A percentile compares a stretch with the other conserved stretches of the same genome.
Evolutionary conservation across 164 flowering plant species (phyloP).

Genomic region (Kalanchoe fedtschenkoi): DNA sequence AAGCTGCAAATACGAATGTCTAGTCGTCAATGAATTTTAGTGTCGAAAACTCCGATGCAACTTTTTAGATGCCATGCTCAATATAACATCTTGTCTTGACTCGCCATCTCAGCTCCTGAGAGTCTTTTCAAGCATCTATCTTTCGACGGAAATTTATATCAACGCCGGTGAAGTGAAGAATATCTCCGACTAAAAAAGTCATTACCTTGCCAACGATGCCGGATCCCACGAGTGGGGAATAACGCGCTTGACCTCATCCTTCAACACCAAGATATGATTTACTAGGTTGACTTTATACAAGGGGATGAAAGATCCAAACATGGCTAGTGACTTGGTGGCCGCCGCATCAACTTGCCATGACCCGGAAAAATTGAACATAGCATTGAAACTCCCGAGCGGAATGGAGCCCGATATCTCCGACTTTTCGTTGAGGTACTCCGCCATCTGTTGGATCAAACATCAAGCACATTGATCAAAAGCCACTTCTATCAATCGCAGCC

Average conservation of each 20-base stretch:
- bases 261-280: conserved; percentile 38
- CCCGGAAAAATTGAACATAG: conserved; percentile 96
- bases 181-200: conserved; percentile 4
- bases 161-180: no score
- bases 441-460: conserved; percentile 59
- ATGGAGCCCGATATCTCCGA: conserved; percentile 49
- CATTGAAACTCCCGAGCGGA: conserved; percentile 92
- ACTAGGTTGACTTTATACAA: conserved; percentile 43
- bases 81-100: not conserved
- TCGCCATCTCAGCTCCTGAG: not conserved
- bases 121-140: not conserved
- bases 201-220: conserved; percentile 81
- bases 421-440: conserved; percentile 58
- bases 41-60: not conserved
- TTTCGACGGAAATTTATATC: no score
- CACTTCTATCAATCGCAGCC: not conserved
- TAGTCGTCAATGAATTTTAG: not conserved
- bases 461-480: conserved; percentile 2
- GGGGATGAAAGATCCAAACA: conserved; percentile 70
- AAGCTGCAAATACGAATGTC: conserved; percentile 44
- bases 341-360: conserved; percentile 80
- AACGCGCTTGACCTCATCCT: conserved; percentile 63
- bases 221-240: conserved; percentile 94
- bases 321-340: conserved; percentile 78
- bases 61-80: not conserved